These are phyloP conservation scores for Hibiscus mutabilis DNA, from an alignment of 345 rosid species.

Conservation along the genomic window DNA sequence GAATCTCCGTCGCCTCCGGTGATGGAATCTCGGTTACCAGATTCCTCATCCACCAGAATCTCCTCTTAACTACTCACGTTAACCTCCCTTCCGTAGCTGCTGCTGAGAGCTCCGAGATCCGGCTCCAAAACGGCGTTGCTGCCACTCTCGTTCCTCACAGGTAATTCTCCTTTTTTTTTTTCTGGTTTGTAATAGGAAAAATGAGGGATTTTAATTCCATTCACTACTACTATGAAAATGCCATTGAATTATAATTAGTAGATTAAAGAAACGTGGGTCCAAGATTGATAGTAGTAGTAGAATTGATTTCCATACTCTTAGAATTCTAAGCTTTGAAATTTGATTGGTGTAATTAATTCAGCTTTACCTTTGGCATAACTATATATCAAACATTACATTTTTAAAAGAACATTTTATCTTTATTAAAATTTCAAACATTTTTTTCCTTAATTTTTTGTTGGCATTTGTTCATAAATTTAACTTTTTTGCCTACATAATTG, in stretches of 20 bases:
- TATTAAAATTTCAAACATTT: not conserved
- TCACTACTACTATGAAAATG: not conserved
- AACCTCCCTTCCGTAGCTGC: conserved; percentile 77
- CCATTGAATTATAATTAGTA: not conserved
- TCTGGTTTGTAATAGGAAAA: not conserved
- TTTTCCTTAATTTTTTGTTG: not conserved
- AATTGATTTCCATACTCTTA: not conserved
- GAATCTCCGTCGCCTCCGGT: conserved; percentile 39
- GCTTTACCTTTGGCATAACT: no score
- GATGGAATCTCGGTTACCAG: conserved; percentile 54
- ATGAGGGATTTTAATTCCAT: not conserved
- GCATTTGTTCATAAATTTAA: not conserved
- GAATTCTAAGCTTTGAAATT: not conserved
- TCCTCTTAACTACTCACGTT: conserved; percentile 75
- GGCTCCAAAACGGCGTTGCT: conserved; percentile 58
- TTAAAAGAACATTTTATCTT: not conserved
- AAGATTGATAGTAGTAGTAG: not conserved
- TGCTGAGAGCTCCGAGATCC: conserved; percentile 73
- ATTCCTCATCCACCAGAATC: conserved; percentile 82
- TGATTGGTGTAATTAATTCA: not conserved
- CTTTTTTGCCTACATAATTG: no score
- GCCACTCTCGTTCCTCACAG: conserved; percentile 82
- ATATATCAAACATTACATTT: no score
- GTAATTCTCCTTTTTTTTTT: conserved; percentile 15
- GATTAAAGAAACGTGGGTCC: not conserved